Base-by-base conservation (phyloP, 192 early-diverging fungal genomes). In the Coemansia sp. region DNA sequence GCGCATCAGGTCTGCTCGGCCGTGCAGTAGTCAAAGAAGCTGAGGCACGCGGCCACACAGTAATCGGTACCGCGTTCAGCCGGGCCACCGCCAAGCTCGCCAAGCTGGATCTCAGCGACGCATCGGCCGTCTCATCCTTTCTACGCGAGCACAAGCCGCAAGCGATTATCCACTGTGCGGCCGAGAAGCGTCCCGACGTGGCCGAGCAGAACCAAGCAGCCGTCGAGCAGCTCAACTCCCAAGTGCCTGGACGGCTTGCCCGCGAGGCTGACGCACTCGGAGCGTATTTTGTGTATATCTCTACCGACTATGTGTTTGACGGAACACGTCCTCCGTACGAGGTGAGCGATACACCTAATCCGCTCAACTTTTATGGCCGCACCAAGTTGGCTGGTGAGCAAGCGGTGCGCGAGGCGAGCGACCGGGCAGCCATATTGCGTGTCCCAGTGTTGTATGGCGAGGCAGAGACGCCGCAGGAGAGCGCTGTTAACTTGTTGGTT, bases 291-390 rank as follows among this genome's bases (percentile, higher is more conserved):
- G 82, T 92, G 23, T 93, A 96, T 67, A 86, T 96, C 23, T 92
- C 90, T 6, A 91, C 94, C 1, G 93, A 96, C 70, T 96, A 96
- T 68, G 94, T 96, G 19, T 96, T 96, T 83, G 93, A 96, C 57
- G 94, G 94, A 38, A 89, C 78, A 5, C 77, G 70, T 3, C 92
- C 94, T 23, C 87, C 93, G 27, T 96, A 96, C 66, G 67, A 89
- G 23, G 86, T 88, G 0, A 75, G 83, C 22, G 88, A 84, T 54
- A 62, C 57, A 63, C 82, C 90, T 5, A 89, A 90, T 65, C 94
- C 94, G 56, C 66, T 96, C 6, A 89, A 94, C 55, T 87, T 88
- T 62, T 96, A 96, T 61, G 94, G 93, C 70, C 77, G 87, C 29
- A 87, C 91, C 4, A 94, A 94, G 75, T 81, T 86, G 35, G 83